phyloP scores from a whole-genome alignment of 2,329 filamentous ascomycete species.

The Cladophialophora bantiana region DNA sequence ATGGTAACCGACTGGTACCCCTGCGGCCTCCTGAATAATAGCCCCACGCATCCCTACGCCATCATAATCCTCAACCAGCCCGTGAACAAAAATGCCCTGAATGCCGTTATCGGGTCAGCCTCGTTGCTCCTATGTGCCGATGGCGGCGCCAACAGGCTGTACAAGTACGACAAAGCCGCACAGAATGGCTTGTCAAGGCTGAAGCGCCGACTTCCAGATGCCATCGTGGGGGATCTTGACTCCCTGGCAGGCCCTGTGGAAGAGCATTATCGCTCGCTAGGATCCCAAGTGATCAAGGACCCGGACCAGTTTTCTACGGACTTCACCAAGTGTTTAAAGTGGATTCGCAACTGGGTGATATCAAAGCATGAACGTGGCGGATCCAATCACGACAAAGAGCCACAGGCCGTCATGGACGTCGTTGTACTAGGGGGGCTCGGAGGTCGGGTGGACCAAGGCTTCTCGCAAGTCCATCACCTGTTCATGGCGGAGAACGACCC shows the following conservation, averaged over 20 bases:
- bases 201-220: slow-evolving; percentile 63
- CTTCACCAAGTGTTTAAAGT: slow-evolving; percentile 80
- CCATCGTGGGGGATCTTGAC: slow-evolving; percentile 90
- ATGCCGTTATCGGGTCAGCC: slow-evolving; percentile 55
- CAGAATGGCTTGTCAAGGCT: background rate
- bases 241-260: slow-evolving; percentile 71
- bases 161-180: slow-evolving; percentile 46
- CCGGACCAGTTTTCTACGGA: slow-evolving; percentile 89
- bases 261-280: slow-evolving; percentile 69
- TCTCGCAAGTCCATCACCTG: slow-evolving; percentile 87
- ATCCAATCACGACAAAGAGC: slow-evolving; percentile 35
- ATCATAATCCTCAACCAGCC: slow-evolving; percentile 69
- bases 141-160: slow-evolving; percentile 83
- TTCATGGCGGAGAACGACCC: slow-evolving; percentile 56
- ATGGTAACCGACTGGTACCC: slow-evolving; percentile 34
- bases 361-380: slow-evolving; percentile 31
- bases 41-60: slow-evolving; percentile 43
- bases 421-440: slow-evolving; percentile 83
- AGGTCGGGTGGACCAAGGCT: slow-evolving; percentile 88
- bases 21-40: slow-evolving; percentile 29
- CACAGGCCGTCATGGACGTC: slow-evolving; percentile 63
- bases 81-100: slow-evolving; percentile 55
- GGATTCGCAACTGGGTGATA: slow-evolving; percentile 53
- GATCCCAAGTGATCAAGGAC: slow-evolving; percentile 71
- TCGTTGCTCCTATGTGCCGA: slow-evolving; percentile 80